phyloP scores from a whole-genome alignment of 2,329 filamentous ascomycete species.

The Pseudogymnoascus sp. region DNA sequence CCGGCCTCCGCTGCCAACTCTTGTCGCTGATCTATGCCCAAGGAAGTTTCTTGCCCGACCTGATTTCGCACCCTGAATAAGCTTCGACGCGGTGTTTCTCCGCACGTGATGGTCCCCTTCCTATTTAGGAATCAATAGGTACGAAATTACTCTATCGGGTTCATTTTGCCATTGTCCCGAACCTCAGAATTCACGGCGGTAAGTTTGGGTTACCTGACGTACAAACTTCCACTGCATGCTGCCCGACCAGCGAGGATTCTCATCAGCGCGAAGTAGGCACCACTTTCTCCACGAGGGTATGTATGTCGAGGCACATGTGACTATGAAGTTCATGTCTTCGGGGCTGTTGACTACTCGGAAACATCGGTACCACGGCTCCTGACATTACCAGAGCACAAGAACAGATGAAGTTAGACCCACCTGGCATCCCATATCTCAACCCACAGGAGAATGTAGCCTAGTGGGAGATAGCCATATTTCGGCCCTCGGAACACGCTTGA shows the following conservation, averaged over 20 bases:
- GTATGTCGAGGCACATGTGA: neutral
- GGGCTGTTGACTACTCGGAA: neutral
- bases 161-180: neutral
- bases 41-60: neutral
- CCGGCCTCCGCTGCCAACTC: neutral
- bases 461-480: neutral
- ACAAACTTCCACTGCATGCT: neutral
- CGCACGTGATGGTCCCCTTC: neutral
- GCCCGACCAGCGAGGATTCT: neutral
- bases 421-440: neutral
- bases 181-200: neutral
- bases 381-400: too few species aligned
- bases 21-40: neutral
- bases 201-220: neutral
- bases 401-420: too few species aligned
- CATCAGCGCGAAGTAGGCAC: neutral
- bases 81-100: neutral
- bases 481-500: neutral
- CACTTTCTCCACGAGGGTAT: neutral
- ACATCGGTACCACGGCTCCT: neutral
- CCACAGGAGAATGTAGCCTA: neutral
- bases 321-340: neutral
- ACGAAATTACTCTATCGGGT: neutral
- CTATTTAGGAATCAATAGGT: neutral
- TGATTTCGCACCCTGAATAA: neutral